Evolutionary conservation across 2,329 filamentous ascomycete genomes (phyloP), one percentile per base, ranked within the genome.

Genomic region (Fusarium sublunatum): DNA sequence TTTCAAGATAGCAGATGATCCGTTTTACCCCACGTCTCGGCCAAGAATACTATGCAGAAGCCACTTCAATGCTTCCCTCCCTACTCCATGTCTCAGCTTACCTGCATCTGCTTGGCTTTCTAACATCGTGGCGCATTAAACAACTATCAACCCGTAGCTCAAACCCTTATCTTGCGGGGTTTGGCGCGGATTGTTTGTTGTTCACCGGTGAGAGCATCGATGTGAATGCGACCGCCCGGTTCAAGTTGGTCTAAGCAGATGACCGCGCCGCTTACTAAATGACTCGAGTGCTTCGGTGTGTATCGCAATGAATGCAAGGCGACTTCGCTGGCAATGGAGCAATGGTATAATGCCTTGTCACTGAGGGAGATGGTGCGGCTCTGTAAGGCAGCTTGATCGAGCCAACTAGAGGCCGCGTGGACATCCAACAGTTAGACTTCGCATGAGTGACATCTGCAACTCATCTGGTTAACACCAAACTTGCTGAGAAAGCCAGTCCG

Each of bases 21-120:
- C 31, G 6, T 29, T 15, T 10, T 29, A 25, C 15, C 35, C 29
- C 15, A 41, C 34, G 44, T 53, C 32, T 51, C 51, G 24, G 51
- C 36, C 36, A 13, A 10, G n/a, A 13, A 13, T 13, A n/a, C 26
- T 22, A 29, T 26, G 19, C 15, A 10, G 12, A 36, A 38, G 41
- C 49, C 41, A 48, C 42, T 38, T 28, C 13, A 11, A 25, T 12
- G 12, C 11, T 19, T 31, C 6, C 11, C 34, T 52, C 38, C 49
- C 45, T 38, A 19, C 15, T 44, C 31, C 22, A 15, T 38, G 32
- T 26, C 24, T 38, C 42, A 22, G 49, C 32, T 32, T 9, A 38
- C 15, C 13, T 29, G 4, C 4, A 26, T 28, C 19, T 28, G 19
- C 32, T 15, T 10, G 6, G 12, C 11, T 7, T 5, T 7, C 12